Evolutionary conservation across 306 rosid genomes (phyloP), one percentile per base, ranked within the genome.

Genomic region (Coriaria nepalensis): DNA sequence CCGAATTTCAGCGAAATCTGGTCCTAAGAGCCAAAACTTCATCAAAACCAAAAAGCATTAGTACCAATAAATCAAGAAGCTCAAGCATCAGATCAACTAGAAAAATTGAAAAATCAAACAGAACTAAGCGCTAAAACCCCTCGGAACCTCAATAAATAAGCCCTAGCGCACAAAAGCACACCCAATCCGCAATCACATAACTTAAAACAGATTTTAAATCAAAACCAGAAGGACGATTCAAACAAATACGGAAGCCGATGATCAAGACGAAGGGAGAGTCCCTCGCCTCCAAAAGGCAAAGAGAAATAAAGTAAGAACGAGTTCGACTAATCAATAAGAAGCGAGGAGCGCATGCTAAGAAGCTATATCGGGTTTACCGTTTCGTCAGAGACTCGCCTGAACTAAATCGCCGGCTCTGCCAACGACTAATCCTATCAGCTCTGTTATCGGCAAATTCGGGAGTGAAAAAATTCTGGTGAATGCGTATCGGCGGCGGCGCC

Each of bases 11-110:
- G 56, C 51, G 56, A 56, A 52, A 43, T 13, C 42, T 41, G 48
- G 64, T 62, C 67, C 52, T 51, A 49, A 52, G 10, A 36, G 5
- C 36, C 32, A 53, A 58, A 46, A 49, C 41, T 40, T 53, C 55
- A 63, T 6, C 54, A 36, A 57, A 44, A 51, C 56, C 61, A 13
- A 51, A 73, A 63, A 51, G 42, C 51, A 60, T 65, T 33, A 66
- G 42, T 13, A 52, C 9, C 63, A 45, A 13, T 56, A 68, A 72
- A 69, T 64, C 56, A 33, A 66, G 33, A 38, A 43, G 35, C 14
- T 56, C 52, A 65, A 63, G 55, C 65, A 56, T 63, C 67, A 79
- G 93, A 92, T 85, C 95, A 76, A 75, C 59, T 47, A 65, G 67
- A 70, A 50, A 29, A 75, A 67, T 78, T 54, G 13, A 38, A 48